Evolutionary conservation across 2,329 filamentous ascomycete species (phyloP), one percentile per base, ranked within the genome.

Genomic region (Calonectria multiphialidica): DNA sequence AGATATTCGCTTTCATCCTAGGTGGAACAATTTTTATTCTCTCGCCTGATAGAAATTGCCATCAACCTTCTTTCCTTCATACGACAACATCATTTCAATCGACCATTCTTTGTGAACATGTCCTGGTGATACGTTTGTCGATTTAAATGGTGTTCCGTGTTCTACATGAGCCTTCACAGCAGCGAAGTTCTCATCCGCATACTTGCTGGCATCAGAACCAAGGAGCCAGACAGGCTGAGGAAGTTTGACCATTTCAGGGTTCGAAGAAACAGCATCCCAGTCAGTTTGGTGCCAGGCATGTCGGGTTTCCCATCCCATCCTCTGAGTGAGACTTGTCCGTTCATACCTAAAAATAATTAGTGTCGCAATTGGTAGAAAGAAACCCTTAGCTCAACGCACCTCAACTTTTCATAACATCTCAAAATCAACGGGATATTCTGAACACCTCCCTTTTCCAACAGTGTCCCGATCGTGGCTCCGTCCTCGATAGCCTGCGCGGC

Each of bases 401-500:
- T 57, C 9, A 69, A 59, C 47, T 57, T 69, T 30, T 69, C 23
- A 10, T 53, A 69, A 9, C 57, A 50, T 15, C 35, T 69, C 33
- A 69, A 12, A 1, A 30, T 59, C 25, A 64, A 30, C 2, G 59
- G 47, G 15, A 69, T 64, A 4, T 69, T 33, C 10, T 40, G 9
- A n/a, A 25, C 57, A 16, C 67, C 67, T 21, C 57, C 33, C 35
- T 47, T 42, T 35, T 47, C 45, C 10, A 69, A 23, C 5, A 63
- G 47, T 2, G 35, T 40, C 3, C 57, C 67, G 25, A 69, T 64
- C 2, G 57, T 64, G 6, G 57, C 47, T 7, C 45, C 57, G 10
- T 69, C 67, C 8, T 69, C 67, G 5, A 69, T 64, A 4, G 57
- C 67, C 37, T 69, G 67, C 2, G 67, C 67, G 4, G 57, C 67